These are phyloP conservation scores for Fusarium heterosporum DNA, from an alignment of 2,329 filamentous ascomycete species.

Conservation along the genomic window DNA sequence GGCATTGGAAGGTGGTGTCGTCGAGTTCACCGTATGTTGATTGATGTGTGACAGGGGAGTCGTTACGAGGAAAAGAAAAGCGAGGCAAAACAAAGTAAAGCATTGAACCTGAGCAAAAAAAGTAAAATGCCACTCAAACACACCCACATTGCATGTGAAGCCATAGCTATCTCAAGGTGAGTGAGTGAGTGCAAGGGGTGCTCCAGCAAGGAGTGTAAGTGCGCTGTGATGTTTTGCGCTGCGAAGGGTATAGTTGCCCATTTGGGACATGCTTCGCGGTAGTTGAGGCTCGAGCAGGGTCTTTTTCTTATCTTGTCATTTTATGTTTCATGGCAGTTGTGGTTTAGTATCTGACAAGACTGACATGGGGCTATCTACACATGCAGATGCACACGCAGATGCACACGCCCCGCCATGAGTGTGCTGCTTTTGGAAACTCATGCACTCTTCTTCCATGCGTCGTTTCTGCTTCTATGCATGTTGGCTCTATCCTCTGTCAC, in stretches of 20 bases:
- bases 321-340: slow-evolving; percentile 14
- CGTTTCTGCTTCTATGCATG: slow-evolving; percentile 14
- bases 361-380: too few species aligned
- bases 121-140: background rate
- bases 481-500: slow-evolving; percentile 8
- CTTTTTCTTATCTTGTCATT: slow-evolving; percentile 9
- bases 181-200: background rate
- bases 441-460: slow-evolving; percentile 10
- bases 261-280: background rate
- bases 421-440: background rate
- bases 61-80: background rate
- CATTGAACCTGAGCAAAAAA: background rate
- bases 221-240: background rate
- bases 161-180: background rate
- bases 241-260: background rate
- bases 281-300: slow-evolving; percentile 4
- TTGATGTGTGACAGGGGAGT: background rate
- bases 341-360: background rate
- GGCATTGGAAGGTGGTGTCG: slow-evolving; percentile 15
- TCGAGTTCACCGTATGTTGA: background rate
- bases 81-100: background rate
- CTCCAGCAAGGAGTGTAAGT: background rate
- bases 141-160: background rate
- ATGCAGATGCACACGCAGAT: slow-evolving; percentile 1
- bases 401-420: slow-evolving; percentile 30